Evolutionary conservation across 2,329 filamentous ascomycete genomes (phyloP).

Genomic region (Aotearoamyces nothofagi): DNA sequence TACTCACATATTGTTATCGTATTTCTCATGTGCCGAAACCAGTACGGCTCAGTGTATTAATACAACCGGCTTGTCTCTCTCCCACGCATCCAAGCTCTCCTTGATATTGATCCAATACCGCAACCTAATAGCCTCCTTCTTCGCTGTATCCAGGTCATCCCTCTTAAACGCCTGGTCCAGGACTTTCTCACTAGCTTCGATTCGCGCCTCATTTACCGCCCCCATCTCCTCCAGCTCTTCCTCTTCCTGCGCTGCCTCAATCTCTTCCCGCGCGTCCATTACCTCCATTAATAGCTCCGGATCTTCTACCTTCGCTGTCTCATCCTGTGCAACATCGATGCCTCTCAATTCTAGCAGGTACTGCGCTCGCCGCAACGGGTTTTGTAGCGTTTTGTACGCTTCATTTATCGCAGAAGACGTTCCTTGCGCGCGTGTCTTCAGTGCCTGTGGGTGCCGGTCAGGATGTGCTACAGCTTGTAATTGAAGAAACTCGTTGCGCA

Average conservation of each 20-base stretch:
- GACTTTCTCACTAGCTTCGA: constrained; percentile 43
- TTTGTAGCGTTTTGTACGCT: constrained; percentile 72
- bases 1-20: no score
- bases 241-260: constrained; percentile 57
- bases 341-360: constrained; percentile 62
- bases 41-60: constrained; percentile 35
- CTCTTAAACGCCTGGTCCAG: constrained; percentile 50
- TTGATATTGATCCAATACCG: constrained; percentile 85
- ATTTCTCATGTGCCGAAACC: no score
- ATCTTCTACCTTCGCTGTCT: constrained; percentile 53
- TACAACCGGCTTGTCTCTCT: constrained; percentile 51
- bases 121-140: constrained; percentile 58
- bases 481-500: constrained; percentile 75
- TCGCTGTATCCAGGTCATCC: constrained; percentile 52
- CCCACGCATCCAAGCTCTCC: constrained; percentile 71
- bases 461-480: constrained; percentile 69
- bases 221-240: constrained; percentile 44
- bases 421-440: constrained; percentile 52
- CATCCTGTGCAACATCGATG: constrained; percentile 67
- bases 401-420: constrained; percentile 78
- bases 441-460: constrained; percentile 35
- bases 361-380: constrained; percentile 72
- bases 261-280: constrained; percentile 62
- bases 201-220: constrained; percentile 50
- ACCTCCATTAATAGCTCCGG: constrained; percentile 61